A percentile compares a stretch with the other conserved stretches of the same genome.
Conservation (phyloP, 331 rosid genomes). For the Telfairia occidentalis region DNA sequence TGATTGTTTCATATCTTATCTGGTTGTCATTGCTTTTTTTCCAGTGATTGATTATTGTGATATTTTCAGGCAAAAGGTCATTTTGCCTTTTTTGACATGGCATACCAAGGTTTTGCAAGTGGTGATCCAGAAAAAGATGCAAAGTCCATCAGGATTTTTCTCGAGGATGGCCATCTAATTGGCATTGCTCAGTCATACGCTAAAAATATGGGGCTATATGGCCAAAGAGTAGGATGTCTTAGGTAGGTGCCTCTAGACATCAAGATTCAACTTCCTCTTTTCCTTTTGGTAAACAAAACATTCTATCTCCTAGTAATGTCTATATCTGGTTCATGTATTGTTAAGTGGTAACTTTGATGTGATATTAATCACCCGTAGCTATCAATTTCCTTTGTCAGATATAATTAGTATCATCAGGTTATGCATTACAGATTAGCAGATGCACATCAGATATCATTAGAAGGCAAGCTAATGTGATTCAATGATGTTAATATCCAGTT, state of each 20-base stretch:
- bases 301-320: background rate
- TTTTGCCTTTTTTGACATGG: slow-evolving; percentile 96
- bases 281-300: slow-evolving; percentile 6
- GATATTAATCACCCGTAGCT: background rate
- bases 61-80: slow-evolving; percentile 73
- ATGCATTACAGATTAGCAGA: background rate
- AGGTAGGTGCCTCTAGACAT: slow-evolving; percentile 41
- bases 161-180: slow-evolving; percentile 75
- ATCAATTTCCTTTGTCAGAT: background rate
- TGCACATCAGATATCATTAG: background rate
- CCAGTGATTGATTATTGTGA: slow-evolving; percentile 8
- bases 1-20: slow-evolving; percentile 2
- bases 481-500: background rate
- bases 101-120: slow-evolving; percentile 98
- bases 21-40: background rate
- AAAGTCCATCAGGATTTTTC: slow-evolving; percentile 75
- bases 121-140: slow-evolving; percentile 86
- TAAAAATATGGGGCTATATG: slow-evolving; percentile 95
- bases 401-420: background rate
- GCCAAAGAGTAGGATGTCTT: slow-evolving; percentile 94
- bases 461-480: background rate
- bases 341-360: background rate
- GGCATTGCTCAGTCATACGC: slow-evolving; percentile 98
- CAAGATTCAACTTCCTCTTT: background rate
- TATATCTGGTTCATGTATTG: background rate